Evolutionary conservation across 2,329 filamentous ascomycete genomes (phyloP), one percentile per base, ranked within the genome.

Genomic region (Monilinia laxa): DNA sequence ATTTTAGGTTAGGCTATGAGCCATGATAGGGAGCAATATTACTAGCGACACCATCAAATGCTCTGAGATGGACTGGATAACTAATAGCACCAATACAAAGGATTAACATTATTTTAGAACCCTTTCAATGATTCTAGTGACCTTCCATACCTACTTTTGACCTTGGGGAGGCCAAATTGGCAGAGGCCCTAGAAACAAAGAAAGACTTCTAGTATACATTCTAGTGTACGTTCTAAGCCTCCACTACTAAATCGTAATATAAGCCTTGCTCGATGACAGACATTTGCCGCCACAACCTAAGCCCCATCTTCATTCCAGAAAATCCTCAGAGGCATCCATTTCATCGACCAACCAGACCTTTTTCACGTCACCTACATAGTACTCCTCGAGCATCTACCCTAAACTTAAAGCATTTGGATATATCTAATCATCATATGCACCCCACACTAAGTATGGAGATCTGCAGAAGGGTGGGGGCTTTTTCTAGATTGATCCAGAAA

Each of bases 11-110:
- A 53, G 31, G 57, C 42, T 49, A 52, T 52, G 45, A 31, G 54
- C 31, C 31, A 23, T 59, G 28, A 59, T 59, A 52, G 55, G 54
- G 58, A 47, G 42, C 18, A 20, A 65, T 40, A 45, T 59, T 56
- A 57, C 38, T 11, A 47, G 25, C 38, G 47, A 45, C 23, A 56
- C 38, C 53, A 12, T 28, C 25, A 31, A 45, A 18, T 7, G 23
- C 40, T 20, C 28, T 6, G 31, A 20, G 23, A 10, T 12, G 35
- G 35, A n/a, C 11, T 55, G 35, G 23, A 49, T 35, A 23, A 38
- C 23, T 35, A 47, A 20, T 49, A 49, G 62, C 16, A 51, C 40
- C 35, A 58, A 64, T 56, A 25, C 11, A 56, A 64, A 18, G 20
- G 45, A 47, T 47, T 28, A 18, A 64, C 2, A 56, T 4, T n/a